Conservation (phyloP, 306 rosid species). For the Vachellia pachyceras region DNA sequence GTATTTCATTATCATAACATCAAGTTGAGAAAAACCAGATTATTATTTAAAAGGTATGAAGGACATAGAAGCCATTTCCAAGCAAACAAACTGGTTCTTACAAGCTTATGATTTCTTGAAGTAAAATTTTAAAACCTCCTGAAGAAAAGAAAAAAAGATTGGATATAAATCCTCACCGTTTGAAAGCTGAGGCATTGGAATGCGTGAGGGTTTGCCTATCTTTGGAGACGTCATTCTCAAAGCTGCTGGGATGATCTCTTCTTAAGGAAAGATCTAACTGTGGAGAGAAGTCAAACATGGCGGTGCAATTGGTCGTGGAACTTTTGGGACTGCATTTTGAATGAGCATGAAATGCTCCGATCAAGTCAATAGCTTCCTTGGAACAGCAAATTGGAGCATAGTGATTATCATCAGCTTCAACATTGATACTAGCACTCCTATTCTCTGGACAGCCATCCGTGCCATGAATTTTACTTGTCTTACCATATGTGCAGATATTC, state of each 20-base stretch:
- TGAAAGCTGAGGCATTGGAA: conserved; percentile 87
- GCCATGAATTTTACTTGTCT: conserved; percentile 46
- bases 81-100: conserved; percentile 14
- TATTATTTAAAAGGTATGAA: too few species aligned
- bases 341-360: conserved; percentile 59
- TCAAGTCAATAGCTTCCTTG: conserved; percentile 70
- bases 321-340: conserved; percentile 52
- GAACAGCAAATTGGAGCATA: conserved; percentile 55
- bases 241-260: conserved; percentile 60
- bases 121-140: neutral
- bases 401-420: conserved; percentile 67
- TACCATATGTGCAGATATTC: conserved; percentile 44
- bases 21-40: too few species aligned
- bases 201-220: conserved; percentile 69
- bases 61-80: too few species aligned
- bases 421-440: conserved; percentile 47
- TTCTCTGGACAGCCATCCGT: conserved; percentile 54
- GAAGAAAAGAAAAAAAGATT: conserved; percentile 2
- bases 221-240: conserved; percentile 60
- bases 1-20: too few species aligned
- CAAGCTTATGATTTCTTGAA: conserved; percentile 12
- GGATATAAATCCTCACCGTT: conserved; percentile 56
- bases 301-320: conserved; percentile 55
- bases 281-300: conserved; percentile 59
- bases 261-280: conserved; percentile 86